Percentiles rank a stretch among this genome's conserved stretches.
These are phyloP conservation scores for Macrophomina pseudophaseolina DNA, from an alignment of 2,329 filamentous ascomycete species.

Conservation along the genomic window DNA sequence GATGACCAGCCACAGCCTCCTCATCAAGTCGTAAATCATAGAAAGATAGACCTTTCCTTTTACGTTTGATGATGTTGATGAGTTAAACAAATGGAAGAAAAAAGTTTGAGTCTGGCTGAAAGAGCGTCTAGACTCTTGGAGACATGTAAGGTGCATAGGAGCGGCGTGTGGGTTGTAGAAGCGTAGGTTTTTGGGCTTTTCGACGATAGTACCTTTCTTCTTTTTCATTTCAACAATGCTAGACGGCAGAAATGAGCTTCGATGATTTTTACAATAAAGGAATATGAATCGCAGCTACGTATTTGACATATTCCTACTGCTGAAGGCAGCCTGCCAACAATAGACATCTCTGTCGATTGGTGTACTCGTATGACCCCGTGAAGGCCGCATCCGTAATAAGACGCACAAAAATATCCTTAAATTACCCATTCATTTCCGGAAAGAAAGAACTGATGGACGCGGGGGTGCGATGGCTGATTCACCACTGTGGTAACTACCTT, in stretches of 20 bases:
- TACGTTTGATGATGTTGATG: neutral
- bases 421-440: too few relatives aligned
- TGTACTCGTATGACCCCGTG: too few relatives aligned
- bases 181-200: neutral
- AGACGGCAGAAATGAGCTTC: conserved; percentile 8
- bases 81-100: neutral
- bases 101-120: conserved; percentile 9
- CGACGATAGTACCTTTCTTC: neutral
- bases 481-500: too few relatives aligned
- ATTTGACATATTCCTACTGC: neutral
- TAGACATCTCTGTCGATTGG: too few relatives aligned
- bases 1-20: conserved; percentile 86
- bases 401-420: too few relatives aligned
- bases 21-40: conserved; percentile 68
- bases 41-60: neutral
- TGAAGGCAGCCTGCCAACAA: neutral
- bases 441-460: too few relatives aligned
- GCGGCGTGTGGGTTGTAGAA: conserved; percentile 20
- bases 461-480: too few relatives aligned
- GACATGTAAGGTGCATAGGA: neutral
- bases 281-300: neutral
- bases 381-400: too few relatives aligned
- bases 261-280: neutral
- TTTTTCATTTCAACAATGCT: neutral
- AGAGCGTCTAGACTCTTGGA: conserved; percentile 3